Evolutionary conservation across 139 green algal genomes (phyloP), one percentile per base, ranked within the genome.

Genomic region (Marvania coccoides): DNA sequence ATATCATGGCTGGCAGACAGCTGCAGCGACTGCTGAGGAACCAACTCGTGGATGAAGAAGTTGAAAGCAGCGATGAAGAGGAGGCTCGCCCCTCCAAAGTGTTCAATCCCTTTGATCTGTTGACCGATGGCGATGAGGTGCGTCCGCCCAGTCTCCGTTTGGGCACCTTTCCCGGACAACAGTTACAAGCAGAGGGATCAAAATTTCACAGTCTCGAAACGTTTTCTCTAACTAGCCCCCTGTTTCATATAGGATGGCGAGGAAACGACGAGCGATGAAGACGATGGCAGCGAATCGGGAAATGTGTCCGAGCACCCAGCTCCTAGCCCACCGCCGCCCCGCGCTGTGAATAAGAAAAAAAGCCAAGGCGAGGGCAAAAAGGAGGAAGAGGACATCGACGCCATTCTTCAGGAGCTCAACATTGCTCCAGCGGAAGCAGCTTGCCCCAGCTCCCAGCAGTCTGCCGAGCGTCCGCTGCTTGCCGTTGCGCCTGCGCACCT

Each of bases 41-140:
- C 35, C 68, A 63, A 35, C 58, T 69, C 13, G 58, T 23, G 14
- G 58, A 57, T 33, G 54, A 53, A 31, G 56, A 48, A 7, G 39
- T 33, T 33, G 47, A 40, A 28, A 36, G 28, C 28, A 59, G 38
- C 31, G 39, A 56, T n/a, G 39, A 69, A 3, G 70, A 66, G 3
- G 10, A 31, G 30, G 69, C 7, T 5, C 24, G 33, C 4, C 14
- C 30, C 13, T 2, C 23, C 1, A 39, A 53, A 0, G 67, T 74
- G 0, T 90, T 90, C 70, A 90, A 91, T 61, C 85, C 81, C 0
- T 89, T 91, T 45, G 68, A 80, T n/a, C 71, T 91, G 34, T 56
- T 91, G 4, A 76, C 82, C n/a, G 74, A 75, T 26, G 76, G 82
- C 3, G 77, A 90, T 35, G 77, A 9, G 19, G 9, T 9, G 19